phyloP scores from a whole-genome alignment of 129 eudicot genomes.

The Flaveria trinervia region DNA sequence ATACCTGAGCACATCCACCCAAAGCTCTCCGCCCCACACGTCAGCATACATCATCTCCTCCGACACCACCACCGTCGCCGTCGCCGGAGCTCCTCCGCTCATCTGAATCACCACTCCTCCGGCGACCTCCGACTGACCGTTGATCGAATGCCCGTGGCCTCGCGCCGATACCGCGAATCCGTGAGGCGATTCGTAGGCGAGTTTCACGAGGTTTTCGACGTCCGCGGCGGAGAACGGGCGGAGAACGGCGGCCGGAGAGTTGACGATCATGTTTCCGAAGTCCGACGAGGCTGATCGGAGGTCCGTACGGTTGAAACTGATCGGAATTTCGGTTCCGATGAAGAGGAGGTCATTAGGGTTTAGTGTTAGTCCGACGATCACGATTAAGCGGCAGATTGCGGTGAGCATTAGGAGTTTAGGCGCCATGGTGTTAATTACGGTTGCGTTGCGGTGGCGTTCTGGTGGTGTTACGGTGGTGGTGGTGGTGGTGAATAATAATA shows the following conservation, averaged over 20 bases:
- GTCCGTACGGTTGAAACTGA: slow-evolving; percentile 46
- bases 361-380: slow-evolving; percentile 64
- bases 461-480: too few species aligned
- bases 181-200: slow-evolving; percentile 48
- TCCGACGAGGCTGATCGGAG: slow-evolving; percentile 56
- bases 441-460: too few species aligned
- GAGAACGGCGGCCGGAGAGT: slow-evolving; percentile 61
- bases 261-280: slow-evolving; percentile 49
- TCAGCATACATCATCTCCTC: slow-evolving; percentile 53
- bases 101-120: slow-evolving; percentile 74
- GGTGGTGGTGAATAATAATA: too few species aligned
- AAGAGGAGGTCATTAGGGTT: slow-evolving; percentile 50
- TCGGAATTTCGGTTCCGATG: slow-evolving; percentile 36
- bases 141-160: slow-evolving; percentile 94
- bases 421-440: slow-evolving; percentile 38
- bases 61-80: slow-evolving; percentile 28
- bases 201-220: slow-evolving; percentile 46
- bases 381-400: slow-evolving; percentile 59
- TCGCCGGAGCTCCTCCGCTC: slow-evolving; percentile 39
- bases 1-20: slow-evolving; percentile 47
- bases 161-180: slow-evolving; percentile 78
- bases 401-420: slow-evolving; percentile 40
- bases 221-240: slow-evolving; percentile 63
- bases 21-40: slow-evolving; percentile 54
- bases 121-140: slow-evolving; percentile 64